These are phyloP conservation scores for Ceratocystis alfenasii DNA, from an alignment of 2,329 filamentous ascomycete species.

Conservation along the genomic window DNA sequence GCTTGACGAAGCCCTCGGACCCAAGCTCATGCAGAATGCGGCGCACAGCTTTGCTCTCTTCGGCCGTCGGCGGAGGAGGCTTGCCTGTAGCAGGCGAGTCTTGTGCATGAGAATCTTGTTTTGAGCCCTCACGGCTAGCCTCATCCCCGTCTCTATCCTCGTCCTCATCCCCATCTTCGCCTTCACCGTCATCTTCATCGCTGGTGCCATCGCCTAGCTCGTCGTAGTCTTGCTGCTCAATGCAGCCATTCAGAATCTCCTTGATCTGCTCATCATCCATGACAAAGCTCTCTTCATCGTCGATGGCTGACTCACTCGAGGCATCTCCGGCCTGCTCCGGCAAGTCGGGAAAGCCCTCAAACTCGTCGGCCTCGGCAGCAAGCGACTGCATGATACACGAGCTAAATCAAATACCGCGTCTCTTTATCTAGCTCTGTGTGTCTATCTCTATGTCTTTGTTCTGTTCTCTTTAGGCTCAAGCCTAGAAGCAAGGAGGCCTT, in stretches of 20 bases:
- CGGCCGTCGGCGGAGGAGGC: background rate
- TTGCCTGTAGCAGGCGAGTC: background rate
- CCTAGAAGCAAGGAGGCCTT: too few species aligned
- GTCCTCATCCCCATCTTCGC: background rate
- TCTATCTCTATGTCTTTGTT: too few species aligned
- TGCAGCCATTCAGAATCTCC: conserved; percentile 22
- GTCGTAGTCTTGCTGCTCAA: background rate
- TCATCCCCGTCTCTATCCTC: background rate
- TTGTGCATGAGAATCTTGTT: background rate
- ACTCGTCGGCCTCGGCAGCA: conserved; percentile 9
- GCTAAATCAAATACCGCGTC: too few species aligned
- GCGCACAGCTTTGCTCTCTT: conserved; percentile 12
- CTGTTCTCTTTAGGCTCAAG: too few species aligned
- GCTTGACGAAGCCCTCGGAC: conserved; percentile 9
- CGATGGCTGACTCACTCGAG: conserved; percentile 1
- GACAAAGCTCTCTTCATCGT: conserved; percentile 12
- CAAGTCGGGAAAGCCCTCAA: conserved; percentile 16
- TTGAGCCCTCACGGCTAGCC: background rate
- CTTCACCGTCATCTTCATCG: background rate
- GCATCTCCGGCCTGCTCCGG: background rate
- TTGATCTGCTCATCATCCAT: conserved; percentile 16
- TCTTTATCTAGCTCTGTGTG: too few species aligned
- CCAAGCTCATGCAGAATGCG: conserved; percentile 17
- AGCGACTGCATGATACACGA: background rate
- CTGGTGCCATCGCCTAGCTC: background rate